These are phyloP conservation scores for Durio zibethinus DNA, from an alignment of 345 rosid genomes.

Conservation along the genomic window DNA sequence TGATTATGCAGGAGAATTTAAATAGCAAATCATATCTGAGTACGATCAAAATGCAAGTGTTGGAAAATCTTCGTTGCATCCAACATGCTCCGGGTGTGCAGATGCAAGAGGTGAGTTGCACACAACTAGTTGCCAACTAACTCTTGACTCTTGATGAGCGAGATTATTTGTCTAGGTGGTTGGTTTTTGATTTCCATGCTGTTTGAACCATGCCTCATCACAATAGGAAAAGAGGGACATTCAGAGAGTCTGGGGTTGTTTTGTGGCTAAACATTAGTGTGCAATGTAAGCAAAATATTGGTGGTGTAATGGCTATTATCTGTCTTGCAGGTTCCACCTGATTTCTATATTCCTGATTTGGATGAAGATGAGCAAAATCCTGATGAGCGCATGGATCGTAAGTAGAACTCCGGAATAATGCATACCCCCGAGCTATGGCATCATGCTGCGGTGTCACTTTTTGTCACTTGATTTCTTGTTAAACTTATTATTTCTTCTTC, in stretches of 20 bases:
- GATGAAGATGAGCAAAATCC: constrained; percentile 91
- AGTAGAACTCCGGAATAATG: constrained; percentile 29
- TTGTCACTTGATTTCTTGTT: neutral
- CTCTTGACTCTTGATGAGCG: neutral
- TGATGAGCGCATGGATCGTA: constrained; percentile 83
- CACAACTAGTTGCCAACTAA: neutral
- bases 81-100: constrained; percentile 97
- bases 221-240: neutral
- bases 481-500: neutral
- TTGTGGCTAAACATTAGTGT: neutral
- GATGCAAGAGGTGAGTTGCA: constrained; percentile 82
- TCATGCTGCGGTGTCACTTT: neutral
- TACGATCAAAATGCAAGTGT: constrained; percentile 77
- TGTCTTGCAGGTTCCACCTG: constrained; percentile 80
- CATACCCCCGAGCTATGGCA: neutral
- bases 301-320: neutral
- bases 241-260: neutral
- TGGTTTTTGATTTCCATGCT: neutral
- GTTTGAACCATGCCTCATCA: neutral
- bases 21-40: constrained; percentile 86
- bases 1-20: constrained; percentile 69
- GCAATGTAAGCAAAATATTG: neutral
- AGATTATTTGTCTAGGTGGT: neutral
- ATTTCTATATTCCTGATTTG: constrained; percentile 86
- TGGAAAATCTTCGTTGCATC: constrained; percentile 83